These are phyloP conservation scores for Sordariomycetes sp. DNA, from an alignment of 2,329 filamentous ascomycete genomes.

Conservation along the genomic window DNA sequence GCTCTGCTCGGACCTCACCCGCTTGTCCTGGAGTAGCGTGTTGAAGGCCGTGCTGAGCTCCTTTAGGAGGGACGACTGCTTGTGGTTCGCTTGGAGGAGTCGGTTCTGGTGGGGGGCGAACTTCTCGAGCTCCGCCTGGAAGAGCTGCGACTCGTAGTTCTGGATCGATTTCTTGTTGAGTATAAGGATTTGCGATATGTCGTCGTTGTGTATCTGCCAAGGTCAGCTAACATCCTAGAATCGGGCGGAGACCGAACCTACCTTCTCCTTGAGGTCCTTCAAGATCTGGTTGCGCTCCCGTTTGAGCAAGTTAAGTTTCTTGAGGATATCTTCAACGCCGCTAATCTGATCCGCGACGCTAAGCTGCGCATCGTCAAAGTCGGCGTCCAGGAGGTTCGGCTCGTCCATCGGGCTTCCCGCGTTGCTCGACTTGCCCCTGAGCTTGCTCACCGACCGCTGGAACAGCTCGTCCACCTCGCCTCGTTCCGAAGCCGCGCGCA, in stretches of 20 bases:
- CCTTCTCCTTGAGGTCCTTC: slow-evolving; percentile 97
- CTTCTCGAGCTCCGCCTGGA: slow-evolving; percentile 94
- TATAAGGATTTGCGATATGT: slow-evolving; percentile 94
- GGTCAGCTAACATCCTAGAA: neutral
- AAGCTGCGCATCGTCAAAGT: slow-evolving; percentile 67
- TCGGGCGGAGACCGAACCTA: slow-evolving; percentile 22
- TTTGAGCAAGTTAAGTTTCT: slow-evolving; percentile 86
- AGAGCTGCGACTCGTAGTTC: slow-evolving; percentile 83
- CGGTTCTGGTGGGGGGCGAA: slow-evolving; percentile 88
- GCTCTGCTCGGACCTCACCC: slow-evolving; percentile 84
- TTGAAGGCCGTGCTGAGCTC: slow-evolving; percentile 84
- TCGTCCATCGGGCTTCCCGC: slow-evolving; percentile 50
- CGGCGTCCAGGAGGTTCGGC: slow-evolving; percentile 76
- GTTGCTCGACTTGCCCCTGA: slow-evolving; percentile 50
- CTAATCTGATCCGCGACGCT: slow-evolving; percentile 84
- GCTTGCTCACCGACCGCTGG: slow-evolving; percentile 72
- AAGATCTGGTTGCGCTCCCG: slow-evolving; percentile 81
- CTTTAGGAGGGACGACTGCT: slow-evolving; percentile 88
- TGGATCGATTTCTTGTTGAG: slow-evolving; percentile 94
- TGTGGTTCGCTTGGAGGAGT: slow-evolving; percentile 85
- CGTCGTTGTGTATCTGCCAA: slow-evolving; percentile 75
- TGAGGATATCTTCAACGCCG: slow-evolving; percentile 77
- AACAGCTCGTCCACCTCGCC: slow-evolving; percentile 84
- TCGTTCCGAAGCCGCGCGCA: slow-evolving; percentile 76
- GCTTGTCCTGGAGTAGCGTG: slow-evolving; percentile 79